These are phyloP conservation scores for Collybiopsis luxurians DNA, from an alignment of 768 basidiomycete species.

Conservation along the genomic window DNA sequence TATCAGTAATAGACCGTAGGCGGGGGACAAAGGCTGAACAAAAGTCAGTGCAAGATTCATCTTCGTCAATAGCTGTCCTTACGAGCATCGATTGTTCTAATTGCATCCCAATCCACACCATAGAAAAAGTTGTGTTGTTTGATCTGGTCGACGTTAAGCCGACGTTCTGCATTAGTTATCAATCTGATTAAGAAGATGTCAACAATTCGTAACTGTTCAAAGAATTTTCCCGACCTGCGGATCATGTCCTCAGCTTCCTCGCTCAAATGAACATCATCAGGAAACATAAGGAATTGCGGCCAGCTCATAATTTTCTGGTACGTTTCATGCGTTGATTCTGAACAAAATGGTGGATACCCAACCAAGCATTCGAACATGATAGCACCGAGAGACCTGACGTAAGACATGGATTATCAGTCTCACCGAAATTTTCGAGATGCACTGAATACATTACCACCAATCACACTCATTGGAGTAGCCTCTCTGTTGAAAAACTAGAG, in stretches of 20 bases:
- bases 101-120: constrained; percentile 90
- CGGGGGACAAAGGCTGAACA: constrained; percentile 81
- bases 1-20: constrained; percentile 89
- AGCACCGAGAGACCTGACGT: constrained; percentile 70
- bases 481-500: constrained; percentile 93
- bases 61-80: not conserved
- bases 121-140: constrained; percentile 92
- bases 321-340: constrained; percentile 93
- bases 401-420: no score
- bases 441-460: constrained; percentile 64
- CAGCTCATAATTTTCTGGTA: constrained; percentile 98
- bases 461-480: constrained; percentile 99
- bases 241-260: constrained; percentile 90
- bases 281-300: constrained; percentile 82
- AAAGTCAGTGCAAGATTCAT: not conserved
- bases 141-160: constrained; percentile 81
- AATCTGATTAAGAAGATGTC: constrained; percentile 42
- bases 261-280: constrained; percentile 92
- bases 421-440: no score
- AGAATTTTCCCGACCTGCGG: constrained; percentile 54
- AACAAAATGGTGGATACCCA: constrained; percentile 94
- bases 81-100: constrained; percentile 84
- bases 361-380: constrained; percentile 99
- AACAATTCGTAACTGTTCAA: not conserved
- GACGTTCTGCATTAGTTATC: constrained; percentile 79